Evolutionary conservation across 1,284 basidiomycete species (phyloP), one percentile per base, ranked within the genome.

Genomic region (Leccinum fuscescens): DNA sequence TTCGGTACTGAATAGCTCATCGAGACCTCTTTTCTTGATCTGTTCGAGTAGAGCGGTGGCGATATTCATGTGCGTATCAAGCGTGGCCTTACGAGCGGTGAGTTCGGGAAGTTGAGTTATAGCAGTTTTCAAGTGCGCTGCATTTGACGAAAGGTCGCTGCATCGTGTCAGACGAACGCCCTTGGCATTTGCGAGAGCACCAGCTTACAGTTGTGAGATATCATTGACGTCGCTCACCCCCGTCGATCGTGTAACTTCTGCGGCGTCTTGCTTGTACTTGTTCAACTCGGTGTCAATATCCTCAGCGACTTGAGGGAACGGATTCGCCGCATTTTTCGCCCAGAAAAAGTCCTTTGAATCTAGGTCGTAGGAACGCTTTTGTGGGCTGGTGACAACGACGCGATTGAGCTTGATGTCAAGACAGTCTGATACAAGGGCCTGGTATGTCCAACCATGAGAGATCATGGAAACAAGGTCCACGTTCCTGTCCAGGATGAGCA

Each of bases 11-110:
- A 98, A 99, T 15, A 99, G 81, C 67, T 96, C 96, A 74, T 99
- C 97, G 24, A 99, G 81, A 6, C 94, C 94, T 52, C 97, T 86
- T 65, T 89, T 88, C 79, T 98, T 98, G 80, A 99, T 98, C 20
- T 98, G 90, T 73, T 97, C 95, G 31, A 99, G 79, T 14, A 99
- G 79, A 6, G 96, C 90, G 3, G 96, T 98, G 35, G 97, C 97
- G 59, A 99, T 98, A 77, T 99, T 98, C 96, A 99, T 99, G 67
- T 99, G 96, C 1, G 96, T 95, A 74, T 99, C 97, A 37, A 99
- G 84, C 2, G 93, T 96, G 52, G 94, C 90, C 70, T 99, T 99
- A 50, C 97, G 85, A 17, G 96, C 95, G 3, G 96, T 98, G 50
- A 99, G 80, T 74, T 99, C 96, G 1, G 97, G 97, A n/a, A 99